Evolutionary conservation across 768 basidiomycete species (phyloP), one percentile per base, ranked within the genome.

Genomic region (Chalciporus sphaerocephalus): DNA sequence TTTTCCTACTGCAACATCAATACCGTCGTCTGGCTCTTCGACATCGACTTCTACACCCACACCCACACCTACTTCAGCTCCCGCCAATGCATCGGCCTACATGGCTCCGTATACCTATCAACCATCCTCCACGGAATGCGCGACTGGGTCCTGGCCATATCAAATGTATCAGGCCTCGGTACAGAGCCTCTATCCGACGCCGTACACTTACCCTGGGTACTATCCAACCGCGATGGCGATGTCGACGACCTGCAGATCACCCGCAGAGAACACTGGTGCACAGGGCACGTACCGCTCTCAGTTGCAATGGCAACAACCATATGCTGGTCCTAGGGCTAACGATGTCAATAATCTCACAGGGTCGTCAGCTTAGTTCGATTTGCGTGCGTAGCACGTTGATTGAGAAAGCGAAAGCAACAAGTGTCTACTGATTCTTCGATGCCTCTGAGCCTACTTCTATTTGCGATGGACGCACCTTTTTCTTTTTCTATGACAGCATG

Each of bases 301-400:
- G 27, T 49, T 70, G 38, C 63, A 65, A 37, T 72, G 68, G 70
- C 69, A 64, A 47, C 56, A 50, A 42, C 64, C 68, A 39, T 68
- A 69, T 33, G 44, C 48, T 20, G 66, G 70, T 39, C 71, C 70
- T 21, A 60, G 62, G 36, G 65, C 74, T 52, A 67, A 67, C 27
- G 48, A 50, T 52, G 65, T 66, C 27, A 46, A 49, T 58, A 71
- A 66, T 18, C 52, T 51, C 15, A 62, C 61, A 58, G 61, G 56
- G 38, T 57, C 57, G 42, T 52, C 60, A 30, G 49, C 39, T 34
- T 55, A 48, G 34, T 23, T 44, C n/a, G 15, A 32, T 32, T 12
- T 6, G 28, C 13, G 28, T n/a, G 15, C 30, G 30, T 9, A 10
- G 27, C n/a, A 13, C 3, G 30, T 32, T 12, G 27, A 28, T 15